Conservation (phyloP, 176 grass and related monocot species). For the Musa schizocarpa region DNA sequence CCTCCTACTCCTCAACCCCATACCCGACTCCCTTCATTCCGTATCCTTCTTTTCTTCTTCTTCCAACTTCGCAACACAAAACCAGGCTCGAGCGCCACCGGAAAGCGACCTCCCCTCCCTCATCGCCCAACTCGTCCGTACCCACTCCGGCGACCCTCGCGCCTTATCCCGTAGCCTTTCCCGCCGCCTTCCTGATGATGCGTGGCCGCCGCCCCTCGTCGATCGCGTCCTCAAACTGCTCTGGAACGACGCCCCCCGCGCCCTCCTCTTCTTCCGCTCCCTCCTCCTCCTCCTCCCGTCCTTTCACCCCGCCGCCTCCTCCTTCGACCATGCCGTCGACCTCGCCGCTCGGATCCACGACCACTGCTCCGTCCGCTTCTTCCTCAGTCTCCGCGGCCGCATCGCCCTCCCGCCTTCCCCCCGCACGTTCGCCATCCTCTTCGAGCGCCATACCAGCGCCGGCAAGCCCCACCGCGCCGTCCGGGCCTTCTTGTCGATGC, state of each 20-base stretch:
- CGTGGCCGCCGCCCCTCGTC: constrained; percentile 25
- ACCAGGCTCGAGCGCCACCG: not conserved
- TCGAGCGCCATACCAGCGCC: constrained; percentile 47
- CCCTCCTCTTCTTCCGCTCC: constrained; percentile 84
- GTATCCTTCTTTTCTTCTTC: too few relatives aligned
- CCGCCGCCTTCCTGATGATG: constrained; percentile 12
- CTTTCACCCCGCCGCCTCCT: constrained; percentile 32
- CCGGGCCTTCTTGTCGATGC: constrained; percentile 76
- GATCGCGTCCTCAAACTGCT: constrained; percentile 67
- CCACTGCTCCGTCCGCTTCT: constrained; percentile 32
- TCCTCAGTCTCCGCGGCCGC: constrained; percentile 52
- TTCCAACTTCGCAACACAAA: too few relatives aligned
- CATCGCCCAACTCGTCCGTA: constrained; percentile 30
- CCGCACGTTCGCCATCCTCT: constrained; percentile 70
- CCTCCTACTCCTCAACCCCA: too few relatives aligned
- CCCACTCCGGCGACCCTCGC: constrained; percentile 26
- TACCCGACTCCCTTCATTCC: too few relatives aligned
- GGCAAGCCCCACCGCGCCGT: constrained; percentile 70
- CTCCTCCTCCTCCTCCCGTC: constrained; percentile 63
- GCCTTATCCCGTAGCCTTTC: constrained; percentile 25
- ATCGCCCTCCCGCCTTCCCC: constrained; percentile 47
- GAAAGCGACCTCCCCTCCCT: constrained; percentile 30
- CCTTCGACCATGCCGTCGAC: constrained; percentile 70
- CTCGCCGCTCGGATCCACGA: constrained; percentile 56
- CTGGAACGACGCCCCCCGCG: constrained; percentile 59